Base-by-base conservation (phyloP, 1,139 yeast genomes). In the Suhomyces taliae region DNA sequence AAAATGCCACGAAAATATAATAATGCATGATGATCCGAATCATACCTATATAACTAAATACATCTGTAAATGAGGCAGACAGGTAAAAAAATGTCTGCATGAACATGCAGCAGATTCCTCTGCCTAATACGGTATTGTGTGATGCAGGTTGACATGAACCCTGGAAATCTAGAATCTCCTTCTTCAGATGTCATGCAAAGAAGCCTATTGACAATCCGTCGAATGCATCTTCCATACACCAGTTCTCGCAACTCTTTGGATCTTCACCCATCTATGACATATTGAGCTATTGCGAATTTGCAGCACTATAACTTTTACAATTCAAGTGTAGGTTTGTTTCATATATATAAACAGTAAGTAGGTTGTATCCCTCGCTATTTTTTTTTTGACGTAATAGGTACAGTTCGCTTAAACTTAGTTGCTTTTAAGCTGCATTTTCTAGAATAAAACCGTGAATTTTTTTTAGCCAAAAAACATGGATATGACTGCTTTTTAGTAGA, bases 141-240 rank as follows among this genome's bases (percentile, higher is more conserved):
- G 8, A 8, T 14, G 8, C 11, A 34, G 34, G n/a, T 27, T 27
- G 40, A 27, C 40, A 11, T 29, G 40, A 26, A 15, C 40, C 14
- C 35, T 8, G 29, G 12, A 39, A 27, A 27, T 37, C 34, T 27
- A 37, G 46, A 29, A 15, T 39, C 37, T 32, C 26, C 7, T 10
- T 35, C 12, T 33, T 31, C 12, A 36, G 37, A 34, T 39, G 43
- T 44, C 46, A 44, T 44, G 46, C 46, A 44, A 29, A 36, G 46
- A 44, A 44, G 37, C 32, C 33, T 39, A n/a, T 7, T 32, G 6
- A 19, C 24, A 19, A 19, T 15, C 40, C 15, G 4, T 6, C 31
- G 12, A 33, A 37, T 12, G 7, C 24, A 37, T 15, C 40, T 27
- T n/a, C 40, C 12, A 11, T 15, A 34, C 15, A 8, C 15, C 15